A percentile compares a stretch with the other conserved stretches of the same genome.
Conservation (phyloP, 192 early-diverging fungal species). For the Spinellus fusiger region DNA sequence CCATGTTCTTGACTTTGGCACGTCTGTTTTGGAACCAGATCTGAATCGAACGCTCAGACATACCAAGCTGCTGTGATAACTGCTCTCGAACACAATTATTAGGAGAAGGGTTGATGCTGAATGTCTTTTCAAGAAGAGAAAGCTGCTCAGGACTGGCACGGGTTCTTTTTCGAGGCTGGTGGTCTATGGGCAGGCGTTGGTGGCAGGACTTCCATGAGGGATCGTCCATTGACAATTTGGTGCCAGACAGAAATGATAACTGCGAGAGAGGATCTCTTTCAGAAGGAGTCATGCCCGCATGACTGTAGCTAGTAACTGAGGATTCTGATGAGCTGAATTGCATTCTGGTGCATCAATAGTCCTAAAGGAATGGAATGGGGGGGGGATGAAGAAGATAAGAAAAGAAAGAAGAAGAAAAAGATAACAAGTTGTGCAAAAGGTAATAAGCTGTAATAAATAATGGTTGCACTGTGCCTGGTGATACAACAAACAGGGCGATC, state of each 20-base stretch:
- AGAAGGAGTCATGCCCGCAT: no score
- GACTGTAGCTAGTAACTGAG: not conserved
- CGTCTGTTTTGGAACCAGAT: slow-evolving; percentile 85
- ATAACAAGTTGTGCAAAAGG: no score
- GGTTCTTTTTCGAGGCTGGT: slow-evolving; percentile 47
- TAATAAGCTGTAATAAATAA: no score
- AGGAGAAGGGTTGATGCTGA: slow-evolving; percentile 61
- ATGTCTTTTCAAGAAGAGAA: slow-evolving; percentile 62
- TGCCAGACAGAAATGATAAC: no score
- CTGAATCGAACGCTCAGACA: slow-evolving; percentile 72
- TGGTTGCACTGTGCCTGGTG: not conserved
- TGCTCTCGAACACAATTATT: slow-evolving; percentile 57
- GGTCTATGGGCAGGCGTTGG: not conserved
- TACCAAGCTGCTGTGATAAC: slow-evolving; percentile 62
- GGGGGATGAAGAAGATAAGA: not conserved
- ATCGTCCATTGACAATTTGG: not conserved
- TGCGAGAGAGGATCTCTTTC: no score
- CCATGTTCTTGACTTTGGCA: slow-evolving; percentile 69
- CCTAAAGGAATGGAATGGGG: not conserved
- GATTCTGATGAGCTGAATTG: not conserved
- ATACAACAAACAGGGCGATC: no score
- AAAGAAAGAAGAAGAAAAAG: slow-evolving; percentile 7
- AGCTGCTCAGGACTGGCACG: slow-evolving; percentile 63
- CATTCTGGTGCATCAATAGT: not conserved
- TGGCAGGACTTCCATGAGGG: not conserved